These are phyloP conservation scores for Spergularia bocconei DNA, from an alignment of 148 eudicot genomes.

Conservation along the genomic window DNA sequence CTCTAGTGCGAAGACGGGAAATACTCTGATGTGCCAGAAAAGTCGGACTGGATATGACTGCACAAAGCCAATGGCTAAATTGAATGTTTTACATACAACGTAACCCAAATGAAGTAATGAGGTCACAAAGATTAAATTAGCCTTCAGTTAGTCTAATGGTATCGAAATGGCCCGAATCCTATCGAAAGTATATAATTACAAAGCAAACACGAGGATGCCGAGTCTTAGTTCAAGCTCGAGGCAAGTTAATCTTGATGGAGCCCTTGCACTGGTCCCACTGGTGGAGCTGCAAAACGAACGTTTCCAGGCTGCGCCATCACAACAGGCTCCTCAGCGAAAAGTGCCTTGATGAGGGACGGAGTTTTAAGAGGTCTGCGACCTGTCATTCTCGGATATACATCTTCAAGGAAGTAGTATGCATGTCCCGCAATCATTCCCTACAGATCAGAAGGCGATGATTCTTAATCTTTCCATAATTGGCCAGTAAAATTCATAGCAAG, in stretches of 20 bases:
- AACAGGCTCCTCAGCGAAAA: conserved; percentile 90
- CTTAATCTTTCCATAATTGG: background rate
- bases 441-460: conserved; percentile 1
- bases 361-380: conserved; percentile 87
- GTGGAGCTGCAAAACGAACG: conserved; percentile 76
- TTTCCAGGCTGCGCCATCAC: conserved; percentile 71
- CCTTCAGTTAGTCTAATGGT: conserved; percentile 23
- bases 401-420: conserved; percentile 93
- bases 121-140: conserved; percentile 22
- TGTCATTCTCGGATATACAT: conserved; percentile 91
- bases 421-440: conserved; percentile 99
- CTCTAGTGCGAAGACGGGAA: too few relatives aligned
- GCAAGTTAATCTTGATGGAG: conserved; percentile 36
- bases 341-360: conserved; percentile 61
- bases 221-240: conserved; percentile 14
- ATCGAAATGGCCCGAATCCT: conserved; percentile 10
- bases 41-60: conserved; percentile 20
- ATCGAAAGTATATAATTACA: conserved; percentile 27
- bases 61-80: conserved; percentile 23
- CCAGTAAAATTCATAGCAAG: too few relatives aligned
- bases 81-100: conserved; percentile 22
- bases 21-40: conserved; percentile 3
- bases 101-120: conserved; percentile 8
- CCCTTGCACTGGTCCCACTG: conserved; percentile 39
- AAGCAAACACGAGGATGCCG: conserved; percentile 21